These are phyloP conservation scores for Cladosporium sp. DNA, from an alignment of 2,329 filamentous ascomycete species.

Conservation along the genomic window DNA sequence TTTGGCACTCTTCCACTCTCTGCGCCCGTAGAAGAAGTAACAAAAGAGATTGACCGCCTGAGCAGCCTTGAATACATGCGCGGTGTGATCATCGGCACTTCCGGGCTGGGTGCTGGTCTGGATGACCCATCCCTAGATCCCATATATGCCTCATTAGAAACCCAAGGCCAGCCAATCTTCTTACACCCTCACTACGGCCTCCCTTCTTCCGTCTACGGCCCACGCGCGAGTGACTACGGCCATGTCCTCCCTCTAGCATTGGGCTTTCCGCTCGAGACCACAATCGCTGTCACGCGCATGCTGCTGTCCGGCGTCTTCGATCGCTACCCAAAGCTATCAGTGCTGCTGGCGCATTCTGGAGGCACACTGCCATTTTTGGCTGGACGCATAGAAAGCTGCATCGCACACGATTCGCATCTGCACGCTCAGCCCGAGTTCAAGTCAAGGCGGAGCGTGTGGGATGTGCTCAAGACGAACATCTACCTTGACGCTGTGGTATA, in stretches of 20 bases:
- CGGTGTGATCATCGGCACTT: conserved; percentile 84
- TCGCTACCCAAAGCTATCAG: conserved; percentile 60
- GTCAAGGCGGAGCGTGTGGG: conserved; percentile 57
- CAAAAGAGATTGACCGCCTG: conserved; percentile 61
- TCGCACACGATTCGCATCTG: conserved; percentile 74
- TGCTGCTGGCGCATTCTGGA: conserved; percentile 82
- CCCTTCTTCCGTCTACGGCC: conserved; percentile 73
- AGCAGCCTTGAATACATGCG: conserved; percentile 61
- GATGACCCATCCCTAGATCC: conserved; percentile 71
- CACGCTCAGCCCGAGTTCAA: conserved; percentile 56
- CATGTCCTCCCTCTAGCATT: conserved; percentile 82
- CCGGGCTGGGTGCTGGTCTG: conserved; percentile 71
- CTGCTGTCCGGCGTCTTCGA: conserved; percentile 83
- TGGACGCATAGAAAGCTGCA: conserved; percentile 81
- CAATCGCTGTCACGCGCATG: conserved; percentile 84
- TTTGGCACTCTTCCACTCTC: conserved; percentile 79
- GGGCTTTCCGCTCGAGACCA: conserved; percentile 89
- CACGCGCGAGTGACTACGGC: conserved; percentile 68
- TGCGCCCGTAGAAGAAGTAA: conserved; percentile 56
- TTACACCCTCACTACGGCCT: conserved; percentile 90
- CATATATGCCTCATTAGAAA: conserved; percentile 65
- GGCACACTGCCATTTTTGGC: conserved; percentile 86
- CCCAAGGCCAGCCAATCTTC: conserved; percentile 65
- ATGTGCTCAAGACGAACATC: conserved; percentile 67
- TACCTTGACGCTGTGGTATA: conserved; percentile 87